phyloP scores from a whole-genome alignment of 2,329 filamentous ascomycete genomes.

The Bipolaris zeicola region DNA sequence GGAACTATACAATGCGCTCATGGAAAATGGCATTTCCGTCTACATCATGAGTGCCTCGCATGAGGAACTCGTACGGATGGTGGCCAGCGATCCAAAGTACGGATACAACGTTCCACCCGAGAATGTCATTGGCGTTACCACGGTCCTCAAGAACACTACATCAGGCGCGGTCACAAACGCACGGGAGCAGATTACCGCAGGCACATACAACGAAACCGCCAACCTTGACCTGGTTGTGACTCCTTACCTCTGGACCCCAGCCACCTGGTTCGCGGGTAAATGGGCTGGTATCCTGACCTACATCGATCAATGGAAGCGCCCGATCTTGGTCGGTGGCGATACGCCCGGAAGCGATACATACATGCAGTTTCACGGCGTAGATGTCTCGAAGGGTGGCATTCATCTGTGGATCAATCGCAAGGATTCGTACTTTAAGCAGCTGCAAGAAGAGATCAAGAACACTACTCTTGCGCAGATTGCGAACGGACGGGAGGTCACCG shows the following conservation, averaged over 20 bases:
- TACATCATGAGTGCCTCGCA: slow-evolving; percentile 40
- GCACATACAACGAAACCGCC: slow-evolving; percentile 30
- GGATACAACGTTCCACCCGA: slow-evolving; percentile 39
- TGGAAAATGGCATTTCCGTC: slow-evolving; percentile 38
- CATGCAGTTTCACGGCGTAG: slow-evolving; percentile 41
- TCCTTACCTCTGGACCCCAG: slow-evolving; percentile 38
- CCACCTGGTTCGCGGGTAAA: slow-evolving; percentile 40
- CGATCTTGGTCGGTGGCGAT: slow-evolving; percentile 35
- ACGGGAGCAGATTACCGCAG: slow-evolving; percentile 33
- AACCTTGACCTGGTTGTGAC: slow-evolving; percentile 35
- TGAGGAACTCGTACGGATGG: slow-evolving; percentile 42
- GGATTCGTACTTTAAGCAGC: slow-evolving; percentile 24
- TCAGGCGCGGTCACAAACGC: slow-evolving; percentile 36
- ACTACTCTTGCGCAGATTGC: slow-evolving; percentile 31
- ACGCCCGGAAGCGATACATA: slow-evolving; percentile 41
- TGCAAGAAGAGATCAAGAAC: slow-evolving; percentile 31
- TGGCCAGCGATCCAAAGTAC: slow-evolving; percentile 41
- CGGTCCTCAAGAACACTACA: slow-evolving; percentile 34
- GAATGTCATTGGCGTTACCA: slow-evolving; percentile 42
- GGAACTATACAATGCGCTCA: slow-evolving; percentile 38
- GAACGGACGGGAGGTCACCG: slow-evolving; percentile 36
- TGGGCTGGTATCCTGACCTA: slow-evolving; percentile 41
- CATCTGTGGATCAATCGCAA: slow-evolving; percentile 39
- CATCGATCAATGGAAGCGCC: slow-evolving; percentile 40
- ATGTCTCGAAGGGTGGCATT: slow-evolving; percentile 35